Percentiles rank a stretch among this genome's conserved stretches.
phyloP scores from a whole-genome alignment of 202 grass and related monocot species.

The Carex arenaria region DNA sequence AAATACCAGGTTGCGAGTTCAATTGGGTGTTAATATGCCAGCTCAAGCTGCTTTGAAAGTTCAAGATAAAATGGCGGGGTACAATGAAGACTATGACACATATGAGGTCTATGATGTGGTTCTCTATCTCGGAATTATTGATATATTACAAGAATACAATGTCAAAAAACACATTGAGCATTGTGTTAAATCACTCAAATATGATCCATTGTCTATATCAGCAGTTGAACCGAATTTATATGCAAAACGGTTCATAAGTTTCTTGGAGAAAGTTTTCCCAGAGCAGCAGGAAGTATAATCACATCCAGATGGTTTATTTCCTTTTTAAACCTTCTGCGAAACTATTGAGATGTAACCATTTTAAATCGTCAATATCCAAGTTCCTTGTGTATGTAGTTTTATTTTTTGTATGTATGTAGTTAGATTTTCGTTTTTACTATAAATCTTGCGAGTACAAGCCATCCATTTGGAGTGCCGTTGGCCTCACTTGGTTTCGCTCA shows the following conservation, averaged over 20 bases:
- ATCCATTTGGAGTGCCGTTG: neutral
- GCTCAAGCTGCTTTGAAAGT: conserved; percentile 62
- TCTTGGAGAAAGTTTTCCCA: conserved; percentile 77
- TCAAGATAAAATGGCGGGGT: conserved; percentile 28
- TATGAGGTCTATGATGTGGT: conserved; percentile 75
- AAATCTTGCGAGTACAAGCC: neutral
- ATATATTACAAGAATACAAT: conserved; percentile 92
- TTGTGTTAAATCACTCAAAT: conserved; percentile 81
- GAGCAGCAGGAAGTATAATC: conserved; percentile 32
- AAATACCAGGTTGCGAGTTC: conserved; percentile 76
- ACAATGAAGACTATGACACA: conserved; percentile 32
- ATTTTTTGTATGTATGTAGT: neutral
- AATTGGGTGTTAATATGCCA: conserved; percentile 97
- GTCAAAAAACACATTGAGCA: conserved; percentile 77
- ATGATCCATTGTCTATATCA: conserved; percentile 87
- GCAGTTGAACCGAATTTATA: conserved; percentile 70
- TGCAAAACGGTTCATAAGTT: conserved; percentile 72
- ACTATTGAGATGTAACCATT: conserved; percentile 14
- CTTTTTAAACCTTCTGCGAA: neutral
- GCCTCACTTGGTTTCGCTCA: no score
- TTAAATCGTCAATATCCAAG: neutral
- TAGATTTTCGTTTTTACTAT: neutral
- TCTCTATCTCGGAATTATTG: conserved; percentile 97
- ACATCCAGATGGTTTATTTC: conserved; percentile 5
- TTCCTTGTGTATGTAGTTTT: neutral